These are phyloP conservation scores for Botryotinia globosa DNA, from an alignment of 2,329 filamentous ascomycete genomes.

Conservation along the genomic window DNA sequence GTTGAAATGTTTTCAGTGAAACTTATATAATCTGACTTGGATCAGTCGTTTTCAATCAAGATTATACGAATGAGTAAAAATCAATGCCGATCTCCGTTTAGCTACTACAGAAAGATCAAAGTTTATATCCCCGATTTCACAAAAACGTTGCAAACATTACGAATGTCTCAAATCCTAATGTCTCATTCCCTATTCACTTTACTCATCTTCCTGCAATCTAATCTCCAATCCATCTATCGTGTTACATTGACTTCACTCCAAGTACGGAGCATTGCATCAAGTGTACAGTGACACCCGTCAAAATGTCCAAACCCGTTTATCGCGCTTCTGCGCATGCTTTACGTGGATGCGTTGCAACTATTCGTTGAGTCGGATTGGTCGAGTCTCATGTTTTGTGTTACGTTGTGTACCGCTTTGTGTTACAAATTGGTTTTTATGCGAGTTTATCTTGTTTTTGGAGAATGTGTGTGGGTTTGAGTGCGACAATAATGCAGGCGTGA, in stretches of 20 bases:
- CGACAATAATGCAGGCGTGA: no score
- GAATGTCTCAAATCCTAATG: not conserved
- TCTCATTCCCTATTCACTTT: no score
- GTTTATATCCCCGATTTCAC: not conserved
- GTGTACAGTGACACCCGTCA: conserved; percentile 8
- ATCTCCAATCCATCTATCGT: not conserved
- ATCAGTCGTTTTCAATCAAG: not conserved
- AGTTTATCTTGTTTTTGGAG: not conserved
- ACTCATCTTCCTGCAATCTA: not conserved
- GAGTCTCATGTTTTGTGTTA: not conserved
- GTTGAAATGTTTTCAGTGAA: no score
- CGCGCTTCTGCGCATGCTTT: not conserved
- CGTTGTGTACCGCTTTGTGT: not conserved
- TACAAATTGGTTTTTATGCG: not conserved
- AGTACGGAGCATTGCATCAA: not conserved
- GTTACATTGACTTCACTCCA: not conserved
- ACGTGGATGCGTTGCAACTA: not conserved
- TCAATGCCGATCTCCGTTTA: not conserved
- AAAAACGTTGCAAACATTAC: not conserved
- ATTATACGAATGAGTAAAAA: not conserved
- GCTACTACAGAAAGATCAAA: not conserved
- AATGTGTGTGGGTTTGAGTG: not conserved
- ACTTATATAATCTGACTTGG: not conserved
- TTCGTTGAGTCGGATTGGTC: not conserved
- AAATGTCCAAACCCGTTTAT: not conserved